phyloP scores from a whole-genome alignment of 169 alveolate species.

The Amoebophrya sp. region DNA sequence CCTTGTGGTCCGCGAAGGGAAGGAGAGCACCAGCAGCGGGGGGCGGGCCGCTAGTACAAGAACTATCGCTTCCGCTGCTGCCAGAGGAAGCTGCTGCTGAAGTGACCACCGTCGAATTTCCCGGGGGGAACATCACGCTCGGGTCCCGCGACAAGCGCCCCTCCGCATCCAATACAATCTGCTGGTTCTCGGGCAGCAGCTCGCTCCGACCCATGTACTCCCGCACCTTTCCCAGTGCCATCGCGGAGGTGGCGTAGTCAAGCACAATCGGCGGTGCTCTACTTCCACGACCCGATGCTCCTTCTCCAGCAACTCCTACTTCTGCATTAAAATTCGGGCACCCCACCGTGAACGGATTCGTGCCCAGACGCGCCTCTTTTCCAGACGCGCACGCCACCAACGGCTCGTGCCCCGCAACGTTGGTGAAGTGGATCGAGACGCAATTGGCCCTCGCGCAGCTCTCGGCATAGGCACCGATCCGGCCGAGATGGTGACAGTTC shows the following conservation, averaged over 20 bases:
- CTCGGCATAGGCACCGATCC: neutral
- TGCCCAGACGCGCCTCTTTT: neutral
- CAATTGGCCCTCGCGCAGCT: neutral
- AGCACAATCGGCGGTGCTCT: neutral
- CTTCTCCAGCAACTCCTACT: too few species aligned
- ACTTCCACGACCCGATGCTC: too few species aligned
- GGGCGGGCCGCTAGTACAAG: too few species aligned
- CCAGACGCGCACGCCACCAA: neutral
- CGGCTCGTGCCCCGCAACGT: neutral
- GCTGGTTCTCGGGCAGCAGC: neutral
- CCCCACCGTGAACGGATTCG: neutral
- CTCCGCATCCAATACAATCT: neutral
- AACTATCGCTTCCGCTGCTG: too few species aligned
- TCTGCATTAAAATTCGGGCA: too few species aligned
- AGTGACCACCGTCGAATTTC: neutral
- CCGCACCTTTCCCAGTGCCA: neutral
- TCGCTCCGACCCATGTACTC: neutral
- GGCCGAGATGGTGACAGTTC: neutral
- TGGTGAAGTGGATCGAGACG: neutral
- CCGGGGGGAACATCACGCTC: neutral
- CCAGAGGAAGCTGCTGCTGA: too few species aligned
- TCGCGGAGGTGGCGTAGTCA: neutral
- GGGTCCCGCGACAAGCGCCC: neutral
- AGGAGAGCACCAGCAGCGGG: neutral
- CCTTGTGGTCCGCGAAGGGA: neutral